These are phyloP conservation scores for Grammothele lineata DNA, from an alignment of 768 basidiomycete genomes.

Conservation along the genomic window DNA sequence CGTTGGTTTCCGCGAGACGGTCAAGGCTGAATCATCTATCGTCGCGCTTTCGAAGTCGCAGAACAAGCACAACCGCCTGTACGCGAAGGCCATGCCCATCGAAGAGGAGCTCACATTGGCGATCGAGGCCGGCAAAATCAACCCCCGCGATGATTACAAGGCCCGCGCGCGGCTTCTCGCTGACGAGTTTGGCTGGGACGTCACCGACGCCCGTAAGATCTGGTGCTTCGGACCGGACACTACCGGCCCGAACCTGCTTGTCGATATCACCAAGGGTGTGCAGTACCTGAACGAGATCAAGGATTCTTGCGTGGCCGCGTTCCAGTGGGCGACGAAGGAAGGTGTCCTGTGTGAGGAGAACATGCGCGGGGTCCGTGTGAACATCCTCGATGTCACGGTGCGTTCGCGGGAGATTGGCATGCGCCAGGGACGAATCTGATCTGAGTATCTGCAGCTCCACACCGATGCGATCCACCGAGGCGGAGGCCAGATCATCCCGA, in stretches of 20 bases:
- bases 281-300: slow-evolving; percentile 99
- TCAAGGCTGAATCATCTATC: slow-evolving; percentile 92
- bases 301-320: slow-evolving; percentile 97
- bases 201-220: slow-evolving; percentile 98
- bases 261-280: slow-evolving; percentile 98
- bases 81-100: slow-evolving; percentile 87
- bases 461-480: slow-evolving; percentile 99
- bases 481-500: slow-evolving; percentile 97
- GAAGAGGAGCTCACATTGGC: slow-evolving; percentile 93
- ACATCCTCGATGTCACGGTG: slow-evolving; percentile 94
- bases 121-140: slow-evolving; percentile 85
- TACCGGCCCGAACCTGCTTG: slow-evolving; percentile 92
- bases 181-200: slow-evolving; percentile 97
- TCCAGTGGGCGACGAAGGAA: slow-evolving; percentile 99
- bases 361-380: slow-evolving; percentile 97
- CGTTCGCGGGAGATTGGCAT: slow-evolving; percentile 21
- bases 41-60: slow-evolving; percentile 98
- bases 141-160: slow-evolving; percentile 96
- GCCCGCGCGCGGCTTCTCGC: slow-evolving; percentile 91
- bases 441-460: slow-evolving; percentile 61
- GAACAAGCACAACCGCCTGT: slow-evolving; percentile 99
- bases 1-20: slow-evolving; percentile 97
- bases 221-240: slow-evolving; percentile 99
- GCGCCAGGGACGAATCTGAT: no score
- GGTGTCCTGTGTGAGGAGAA: slow-evolving; percentile 95